A percentile compares a stretch with the other conserved stretches of the same genome.
These are phyloP conservation scores for Asclepias syriaca DNA, from an alignment of 257 asterid species.

Conservation along the genomic window DNA sequence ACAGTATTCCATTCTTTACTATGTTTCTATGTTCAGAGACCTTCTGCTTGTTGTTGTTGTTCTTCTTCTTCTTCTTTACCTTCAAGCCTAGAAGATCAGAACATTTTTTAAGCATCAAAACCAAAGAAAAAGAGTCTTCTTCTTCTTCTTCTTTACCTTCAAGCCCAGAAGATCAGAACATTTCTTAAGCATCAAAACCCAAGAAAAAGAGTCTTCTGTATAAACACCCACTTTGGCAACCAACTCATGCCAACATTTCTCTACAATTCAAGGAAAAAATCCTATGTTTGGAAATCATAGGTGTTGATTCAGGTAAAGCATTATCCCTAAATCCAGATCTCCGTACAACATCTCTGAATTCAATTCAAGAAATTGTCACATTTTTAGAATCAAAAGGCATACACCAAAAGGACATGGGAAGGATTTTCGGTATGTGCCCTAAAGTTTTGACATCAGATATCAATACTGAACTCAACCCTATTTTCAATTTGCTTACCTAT, in stretches of 20 bases:
- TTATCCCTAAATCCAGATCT: conserved; percentile 68
- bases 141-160: conserved; percentile 20
- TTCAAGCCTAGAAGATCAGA: too few species aligned
- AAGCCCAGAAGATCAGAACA: conserved; percentile 21
- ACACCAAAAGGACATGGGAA: conserved; percentile 70
- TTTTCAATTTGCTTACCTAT: conserved; percentile 57
- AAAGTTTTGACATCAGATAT: conserved; percentile 62
- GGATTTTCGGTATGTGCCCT: conserved; percentile 90
- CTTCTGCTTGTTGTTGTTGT: too few species aligned
- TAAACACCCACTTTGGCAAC: conserved; percentile 63
- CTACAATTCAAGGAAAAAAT: conserved; percentile 83
- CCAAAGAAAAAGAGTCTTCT: too few species aligned
- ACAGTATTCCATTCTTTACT: conserved; percentile 42
- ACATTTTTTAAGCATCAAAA: too few species aligned
- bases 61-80: too few species aligned
- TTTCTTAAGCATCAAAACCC: conserved; percentile 39
- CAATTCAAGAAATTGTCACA: conserved; percentile 58
- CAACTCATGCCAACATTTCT: conserved; percentile 61
- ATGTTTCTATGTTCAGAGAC: conserved; percentile 39
- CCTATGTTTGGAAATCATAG: conserved; percentile 89
- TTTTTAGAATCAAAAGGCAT: conserved; percentile 87
- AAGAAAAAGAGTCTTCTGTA: conserved; percentile 42
- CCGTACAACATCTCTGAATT: conserved; percentile 48
- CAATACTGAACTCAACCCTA: conserved; percentile 52
- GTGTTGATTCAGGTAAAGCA: conserved; percentile 83